Evolutionary conservation across 805 yeast genomes (phyloP).

Genomic region (Candida coquimbonensis): DNA sequence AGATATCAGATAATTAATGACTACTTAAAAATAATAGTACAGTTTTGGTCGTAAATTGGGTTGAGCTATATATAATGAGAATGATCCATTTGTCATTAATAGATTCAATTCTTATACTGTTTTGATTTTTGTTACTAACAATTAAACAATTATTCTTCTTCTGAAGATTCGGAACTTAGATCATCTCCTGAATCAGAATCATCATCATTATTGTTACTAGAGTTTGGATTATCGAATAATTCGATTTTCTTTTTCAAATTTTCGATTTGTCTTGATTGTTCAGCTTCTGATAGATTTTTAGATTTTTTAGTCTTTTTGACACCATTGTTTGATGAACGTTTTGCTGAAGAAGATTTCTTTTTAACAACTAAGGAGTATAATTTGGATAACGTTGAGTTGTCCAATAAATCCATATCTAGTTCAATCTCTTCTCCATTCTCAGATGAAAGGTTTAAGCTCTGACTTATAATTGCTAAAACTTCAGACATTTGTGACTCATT

Average conservation of each 20-base stretch:
- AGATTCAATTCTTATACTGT: neutral
- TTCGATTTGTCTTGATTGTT: constrained; percentile 61
- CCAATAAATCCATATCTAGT: constrained; percentile 89
- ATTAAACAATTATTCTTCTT: constrained; percentile 49
- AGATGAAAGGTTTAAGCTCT: constrained; percentile 52
- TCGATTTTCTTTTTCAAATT: constrained; percentile 69
- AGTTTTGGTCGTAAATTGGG: neutral
- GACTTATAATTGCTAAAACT: constrained; percentile 79
- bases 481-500: constrained; percentile 77
- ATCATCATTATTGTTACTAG: constrained; percentile 8
- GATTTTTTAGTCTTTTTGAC: constrained; percentile 38
- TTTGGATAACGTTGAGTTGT: constrained; percentile 73
- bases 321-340: constrained; percentile 9
- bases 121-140: neutral
- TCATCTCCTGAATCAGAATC: constrained; percentile 34
- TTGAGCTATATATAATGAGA: neutral
- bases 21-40: neutral
- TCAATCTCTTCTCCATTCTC: constrained; percentile 86
- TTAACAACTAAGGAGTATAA: constrained; percentile 77
- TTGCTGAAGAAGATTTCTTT: constrained; percentile 21
- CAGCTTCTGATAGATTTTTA: constrained; percentile 57
- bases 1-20: too few relatives aligned
- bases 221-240: constrained; percentile 42
- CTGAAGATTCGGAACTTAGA: constrained; percentile 59
- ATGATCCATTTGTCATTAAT: neutral